Evolutionary conservation across 2,329 filamentous ascomycete genomes (phyloP), one percentile per base, ranked within the genome.

Genomic region (Ceratocystis diversiconidia): DNA sequence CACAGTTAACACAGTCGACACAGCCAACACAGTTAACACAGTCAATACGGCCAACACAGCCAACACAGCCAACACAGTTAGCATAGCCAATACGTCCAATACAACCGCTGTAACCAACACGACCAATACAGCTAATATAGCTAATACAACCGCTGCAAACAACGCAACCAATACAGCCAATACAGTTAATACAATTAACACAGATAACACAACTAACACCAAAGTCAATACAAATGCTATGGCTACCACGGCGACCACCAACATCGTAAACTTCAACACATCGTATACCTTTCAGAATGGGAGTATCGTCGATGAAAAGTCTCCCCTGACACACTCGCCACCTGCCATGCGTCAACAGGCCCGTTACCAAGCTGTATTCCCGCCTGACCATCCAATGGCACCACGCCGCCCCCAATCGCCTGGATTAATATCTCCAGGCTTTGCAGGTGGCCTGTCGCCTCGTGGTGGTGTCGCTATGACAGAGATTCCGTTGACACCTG

Each of bases 391-490:
- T 68, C 75, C 76, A 0, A 71, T 79, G 48, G 75, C 75, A 52
- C 70, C 72, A 8, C 77, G 19, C 65, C 79, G 80, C 41, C 80
- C 83, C 1, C 79, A 79, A 1, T 84, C 85, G 4, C 84, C 85
- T 0, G 81, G 81, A 0, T 84, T 84, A 1, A 74, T 83, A 0
- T 87, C 87, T 0, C 85, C 86, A 1, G 85, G 80, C 0, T 75
- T 87, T 48, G 79, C 84, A 46, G 78, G 79, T 15, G 82, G 81
- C 0, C 87, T 88, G 79, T 81, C 80, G 10, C 82, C 84, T 0
- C 81, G 83, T 66, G 82, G 85, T 1, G 82, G 78, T 1, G 83
- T 87, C 57, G 79, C 76, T 25, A 77, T 89, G 76, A 78, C 79
- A 1, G 80, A 85, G 8, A 81, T 88, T 12, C 80, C 81, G 1